Base-by-base conservation (phyloP, 768 basidiomycete species). In the Jaapia argillacea region DNA sequence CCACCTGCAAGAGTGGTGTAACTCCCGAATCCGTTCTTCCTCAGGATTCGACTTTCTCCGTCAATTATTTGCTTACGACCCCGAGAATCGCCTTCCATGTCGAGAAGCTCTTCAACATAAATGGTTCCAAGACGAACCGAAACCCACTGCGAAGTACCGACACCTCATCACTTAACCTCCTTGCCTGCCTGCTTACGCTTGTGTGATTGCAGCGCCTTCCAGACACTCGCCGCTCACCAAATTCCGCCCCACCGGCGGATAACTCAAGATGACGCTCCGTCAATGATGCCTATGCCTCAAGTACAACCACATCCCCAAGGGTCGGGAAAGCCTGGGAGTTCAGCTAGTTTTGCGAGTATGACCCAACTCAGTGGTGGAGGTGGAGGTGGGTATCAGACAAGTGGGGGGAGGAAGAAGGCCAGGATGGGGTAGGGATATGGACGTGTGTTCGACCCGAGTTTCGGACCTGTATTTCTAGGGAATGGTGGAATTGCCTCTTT, bases 81-180 rank as follows among this genome's bases (percentile, higher is more conserved):
- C 94, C 1, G 85, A 86, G 53, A 77, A 71, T 48, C 71, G 96
- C 24, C 72, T 97, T 33, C 91, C 82, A 0, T 90, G 92, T 1
- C 72, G 74, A 50, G 79, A 87, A 47, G 85, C 90, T 0, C 66
- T 99, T 1, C 69, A 68, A 16, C 93, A 97, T 59, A 74, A 74
- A 49, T 99, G 93, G 91, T 99, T 98, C 60, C 72, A 75, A 20
- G 90, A 94, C 56, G 93, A 93, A 5, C 90, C 91, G 6, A 72
- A 71, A 36, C 88, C 93, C 2, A 85, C 84, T 14, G 71, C 70
- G 58, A 91, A 94, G 93, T 96, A 50, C 51, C 85, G 69, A 14
- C 7, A 16, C n/a, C n/a, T n/a, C n/a, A n/a, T n/a, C n/a, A n/a
- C n/a, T n/a, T n/a, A n/a, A n/a, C n/a, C n/a, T n/a, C n/a, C n/a